Base-by-base conservation (phyloP, 805 yeast species). In the Teunomyces gatunensis region DNA sequence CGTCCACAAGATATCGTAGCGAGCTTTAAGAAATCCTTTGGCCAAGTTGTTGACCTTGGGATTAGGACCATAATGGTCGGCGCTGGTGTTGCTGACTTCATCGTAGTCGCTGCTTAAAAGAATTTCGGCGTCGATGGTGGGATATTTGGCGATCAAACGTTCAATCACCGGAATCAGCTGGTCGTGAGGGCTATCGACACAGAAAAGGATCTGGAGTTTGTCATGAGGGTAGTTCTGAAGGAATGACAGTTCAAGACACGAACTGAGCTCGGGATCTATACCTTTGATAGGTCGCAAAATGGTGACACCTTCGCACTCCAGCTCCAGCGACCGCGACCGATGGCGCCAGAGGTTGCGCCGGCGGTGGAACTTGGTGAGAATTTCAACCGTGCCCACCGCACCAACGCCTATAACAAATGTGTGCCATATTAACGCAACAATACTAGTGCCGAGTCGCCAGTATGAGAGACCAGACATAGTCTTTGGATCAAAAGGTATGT, bases 1-100 rank as follows among this genome's bases (percentile, higher is more conserved):
- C 12, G 88, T 81, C 96, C 97, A 89, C 10, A 90, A 54, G 15
- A 86, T 77, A 59, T 89, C 96, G 63, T 79, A 71, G 54, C 79
- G 77, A 6, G 96, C 92, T 2, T 64, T 64, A 34, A 69, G 63
- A 59, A 84, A 88, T 5, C 96, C 96, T 62, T 87, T 87, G n/a
- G 89, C 83, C 40, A 89, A 69, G 64, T 89, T 89, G 65, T 89
- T 88, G 47, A 89, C 87, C 65, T 89, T 89, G 5, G 97, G 97
- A 57, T 89, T 89, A 4, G 95, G 94, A 1, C 96, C 96, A 57
- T 71, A 85, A 53, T 76, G 76, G 30, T 65, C 67, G 39, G 81
- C 85, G 6, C 66, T 59, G 11, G 34, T 35, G 27, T 48, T 51
- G 6, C 52, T 43, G 12, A n/a, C 33, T 6, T 46, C 18, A 39